Conservation (phyloP, 2,329 filamentous ascomycete species). For the Colletotrichum neosansevieriae region DNA sequence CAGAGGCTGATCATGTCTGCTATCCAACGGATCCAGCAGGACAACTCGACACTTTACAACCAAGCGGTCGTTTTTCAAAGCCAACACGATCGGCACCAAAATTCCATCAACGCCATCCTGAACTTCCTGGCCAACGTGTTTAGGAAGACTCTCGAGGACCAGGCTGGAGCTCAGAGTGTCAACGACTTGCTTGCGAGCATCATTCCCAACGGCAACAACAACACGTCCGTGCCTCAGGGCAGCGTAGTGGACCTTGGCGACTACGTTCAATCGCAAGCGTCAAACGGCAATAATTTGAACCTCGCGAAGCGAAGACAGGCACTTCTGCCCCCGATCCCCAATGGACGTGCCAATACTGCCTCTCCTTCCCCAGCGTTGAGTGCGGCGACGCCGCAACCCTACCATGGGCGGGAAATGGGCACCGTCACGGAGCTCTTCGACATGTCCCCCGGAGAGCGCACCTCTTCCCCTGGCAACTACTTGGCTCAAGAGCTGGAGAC, state of each 20-base stretch:
- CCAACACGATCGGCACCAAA: constrained; percentile 95
- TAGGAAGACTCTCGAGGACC: constrained; percentile 89
- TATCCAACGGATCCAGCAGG: constrained; percentile 82
- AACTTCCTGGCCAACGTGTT: constrained; percentile 98
- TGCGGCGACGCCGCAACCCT: constrained; percentile 46
- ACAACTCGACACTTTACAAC: constrained; percentile 88
- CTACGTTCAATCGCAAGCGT: constrained; percentile 62
- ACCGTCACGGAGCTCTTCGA: constrained; percentile 73
- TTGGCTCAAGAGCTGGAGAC: constrained; percentile 68
- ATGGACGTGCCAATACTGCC: constrained; percentile 47
- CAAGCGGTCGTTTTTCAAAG: constrained; percentile 91
- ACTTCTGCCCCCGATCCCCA: constrained; percentile 66
- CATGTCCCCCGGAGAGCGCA: constrained; percentile 58
- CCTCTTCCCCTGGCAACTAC: constrained; percentile 58
- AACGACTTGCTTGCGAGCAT: constrained; percentile 86
- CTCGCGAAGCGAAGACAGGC: constrained; percentile 66
- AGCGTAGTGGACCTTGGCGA: constrained; percentile 73
- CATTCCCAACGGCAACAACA: constrained; percentile 68
- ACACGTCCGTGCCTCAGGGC: constrained; percentile 59
- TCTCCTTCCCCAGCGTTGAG: constrained; percentile 44
- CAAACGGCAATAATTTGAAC: constrained; percentile 52
- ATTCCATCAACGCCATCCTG: constrained; percentile 98
- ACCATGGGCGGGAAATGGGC: constrained; percentile 59
- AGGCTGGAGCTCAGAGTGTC: constrained; percentile 80
- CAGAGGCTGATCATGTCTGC: constrained; percentile 88